Evolutionary conservation across 352 stramenopile species (phyloP), one percentile per base, ranked within the genome.

Genomic region (Phytopythium sindhum): DNA sequence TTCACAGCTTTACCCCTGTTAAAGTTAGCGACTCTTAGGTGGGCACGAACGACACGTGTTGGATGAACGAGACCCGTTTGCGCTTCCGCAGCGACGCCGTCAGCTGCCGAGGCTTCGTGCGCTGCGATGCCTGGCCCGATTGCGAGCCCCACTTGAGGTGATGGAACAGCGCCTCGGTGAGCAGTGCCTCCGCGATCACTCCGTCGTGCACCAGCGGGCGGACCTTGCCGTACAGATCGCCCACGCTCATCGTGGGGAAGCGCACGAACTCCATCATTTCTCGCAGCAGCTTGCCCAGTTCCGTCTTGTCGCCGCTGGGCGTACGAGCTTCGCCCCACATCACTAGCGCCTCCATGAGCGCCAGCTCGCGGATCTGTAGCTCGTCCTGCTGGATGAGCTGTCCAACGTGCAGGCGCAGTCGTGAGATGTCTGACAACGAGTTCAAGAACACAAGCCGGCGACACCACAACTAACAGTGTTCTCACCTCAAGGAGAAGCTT

Each of bases 1-100:
- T 4, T 42, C 33, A 23, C 10, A 48, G 21, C 5, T 23, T 44
- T 23, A 45, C 15, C 37, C 5, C 39, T 45, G 39, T 45, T 45
- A 45, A 60, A 28, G 14, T 37, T 48, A 48, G 17, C 4, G 52
- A 15, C 54, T 31, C 3, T 48, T 29, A 60, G 35, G 58, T 68
- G 45, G 77, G 73, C 11, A 86, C 70, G 61, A 96, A 96, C n/a
- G 87, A 93, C 11, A 96, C 85, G 57, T 92, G 83, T 57, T 96
- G 87, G 29, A 87, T 94, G 65, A 96, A 96, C 48, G 87, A 96
- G 21, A 96, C 87, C 4, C 87, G 85, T 62, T 96, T 96, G 17
- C 85, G 84, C 65, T 96, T 96, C 28, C 87, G 74, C 45, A 92
- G 58, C 33, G 81, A 81, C 1, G 85, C 76, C 2, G 83, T 72